phyloP scores from a whole-genome alignment of 225 moss, liverwort and hornwort genomes.

The Pseudisothecium myosuroides region DNA sequence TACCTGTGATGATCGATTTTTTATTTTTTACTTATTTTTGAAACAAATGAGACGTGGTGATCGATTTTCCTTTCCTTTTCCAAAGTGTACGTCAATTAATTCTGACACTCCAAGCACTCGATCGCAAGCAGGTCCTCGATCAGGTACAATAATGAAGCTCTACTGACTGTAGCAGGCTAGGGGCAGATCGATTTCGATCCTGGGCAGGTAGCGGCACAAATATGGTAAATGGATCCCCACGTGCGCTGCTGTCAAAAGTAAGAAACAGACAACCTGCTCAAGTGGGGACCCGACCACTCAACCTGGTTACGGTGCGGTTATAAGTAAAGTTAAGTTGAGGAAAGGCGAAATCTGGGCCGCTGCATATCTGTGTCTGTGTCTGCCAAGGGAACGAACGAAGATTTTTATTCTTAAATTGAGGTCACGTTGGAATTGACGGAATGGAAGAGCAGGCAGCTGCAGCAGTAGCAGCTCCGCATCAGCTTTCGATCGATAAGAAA shows the following conservation, averaged over 20 bases:
- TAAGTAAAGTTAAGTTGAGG: background rate
- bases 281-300: background rate
- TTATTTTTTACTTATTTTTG: no score
- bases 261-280: background rate
- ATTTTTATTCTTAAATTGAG: background rate
- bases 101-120: background rate
- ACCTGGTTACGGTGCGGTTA: background rate
- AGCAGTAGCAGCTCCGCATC: background rate
- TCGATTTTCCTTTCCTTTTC: background rate
- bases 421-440: background rate
- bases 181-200: background rate
- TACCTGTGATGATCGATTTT: no score
- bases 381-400: background rate
- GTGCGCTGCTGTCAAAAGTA: background rate
- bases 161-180: background rate
- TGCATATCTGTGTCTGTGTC: background rate
- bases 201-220: background rate
- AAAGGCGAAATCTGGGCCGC: background rate
- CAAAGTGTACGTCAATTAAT: no score
- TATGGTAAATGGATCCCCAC: background rate
- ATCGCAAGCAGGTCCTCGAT: background rate
- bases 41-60: no score
- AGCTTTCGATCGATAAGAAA: background rate
- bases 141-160: background rate
- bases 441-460: background rate